Evolutionary conservation across 371 early-diverging fungal genomes (phyloP), one percentile per base, ranked within the genome.

Genomic region (Dinochytrium kinnereticum): DNA sequence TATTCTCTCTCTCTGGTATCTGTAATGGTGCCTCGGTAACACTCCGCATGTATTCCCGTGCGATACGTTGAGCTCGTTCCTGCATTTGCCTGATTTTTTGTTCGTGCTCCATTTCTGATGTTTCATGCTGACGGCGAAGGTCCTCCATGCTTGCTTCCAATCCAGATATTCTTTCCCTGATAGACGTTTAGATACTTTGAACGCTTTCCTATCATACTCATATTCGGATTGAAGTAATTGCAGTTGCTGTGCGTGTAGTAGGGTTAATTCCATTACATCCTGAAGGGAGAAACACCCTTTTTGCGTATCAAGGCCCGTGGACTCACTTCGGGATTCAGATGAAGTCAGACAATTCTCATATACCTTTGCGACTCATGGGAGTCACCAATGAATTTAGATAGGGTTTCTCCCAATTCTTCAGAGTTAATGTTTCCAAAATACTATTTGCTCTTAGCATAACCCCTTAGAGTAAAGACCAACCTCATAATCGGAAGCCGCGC

Each of bases 191-290:
- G n/a, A n/a, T n/a, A n/a, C 37, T n/a, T 30, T 31, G 24, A 30
- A 51, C 19, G 19, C 2, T 24, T 24, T 36, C 1, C 17, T 17
- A 19, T 5, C 70, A 33, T 71, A 84, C 82, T 81, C 80, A 61
- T 80, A 84, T 78, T 85, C 83, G 21, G 73, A 51, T 57, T 84
- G 79, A 36, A 86, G 68, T 24, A 81, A 53, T 59, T 86, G 84
- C 80, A 86, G 73, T 64, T 86, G 87, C 57, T 86, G 87, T 0
- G 83, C 84, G 64, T 86, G 87, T 1, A 86, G 71, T 19, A 85
- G 75, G 19, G 87, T 86, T 0, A 86, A 77, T 73, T 86, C 87
- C 78, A 86, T 81, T 1, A 86, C 84, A 38, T 86, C 87, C 65
- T 85, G 79, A 30, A 86, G 59, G 1, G 80, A 70, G 71, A 84